A percentile compares a stretch with the other conserved stretches of the same genome.
Evolutionary conservation across 768 basidiomycete species (phyloP).

Genomic region (Mycena rebaudengoi): DNA sequence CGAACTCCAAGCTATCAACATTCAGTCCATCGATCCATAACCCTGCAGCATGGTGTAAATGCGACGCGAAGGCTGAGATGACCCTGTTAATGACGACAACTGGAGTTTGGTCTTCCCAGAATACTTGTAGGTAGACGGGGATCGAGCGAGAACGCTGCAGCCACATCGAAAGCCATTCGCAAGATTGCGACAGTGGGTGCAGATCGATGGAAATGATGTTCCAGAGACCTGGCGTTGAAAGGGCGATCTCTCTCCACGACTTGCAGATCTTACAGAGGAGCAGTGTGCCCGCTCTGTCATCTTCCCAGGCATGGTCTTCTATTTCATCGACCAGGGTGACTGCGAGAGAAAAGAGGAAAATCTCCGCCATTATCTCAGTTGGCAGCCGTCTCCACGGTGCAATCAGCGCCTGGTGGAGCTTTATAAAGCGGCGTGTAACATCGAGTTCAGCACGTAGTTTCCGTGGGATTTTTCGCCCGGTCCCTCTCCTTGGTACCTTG

Average conservation of each 20-base stretch:
- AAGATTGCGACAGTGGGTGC: neutral
- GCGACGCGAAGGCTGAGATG: neutral
- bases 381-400: slow-evolving; percentile 18
- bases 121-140: slow-evolving; percentile 14
- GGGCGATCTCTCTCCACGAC: slow-evolving; percentile 15
- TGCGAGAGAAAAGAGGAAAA: slow-evolving; percentile 8
- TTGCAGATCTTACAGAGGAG: slow-evolving; percentile 11
- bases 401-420: slow-evolving; percentile 19
- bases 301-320: slow-evolving; percentile 1
- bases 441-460: slow-evolving; percentile 20
- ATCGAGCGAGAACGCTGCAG: slow-evolving; percentile 17
- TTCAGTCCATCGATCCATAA: slow-evolving; percentile 17
- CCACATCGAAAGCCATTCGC: slow-evolving; percentile 20
- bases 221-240: slow-evolving; percentile 17
- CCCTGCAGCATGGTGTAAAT: slow-evolving; percentile 10
- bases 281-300: slow-evolving; percentile 13
- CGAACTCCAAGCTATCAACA: neutral
- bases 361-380: slow-evolving; percentile 11
- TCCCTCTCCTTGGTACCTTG: slow-evolving; percentile 10
- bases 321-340: neutral
- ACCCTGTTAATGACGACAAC: neutral
- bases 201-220: slow-evolving; percentile 1
- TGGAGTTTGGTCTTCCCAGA: neutral
- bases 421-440: slow-evolving; percentile 1
- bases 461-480: slow-evolving; percentile 11